These are phyloP conservation scores for Lachnellula occidentalis DNA, from an alignment of 2,329 filamentous ascomycete species.

Conservation along the genomic window DNA sequence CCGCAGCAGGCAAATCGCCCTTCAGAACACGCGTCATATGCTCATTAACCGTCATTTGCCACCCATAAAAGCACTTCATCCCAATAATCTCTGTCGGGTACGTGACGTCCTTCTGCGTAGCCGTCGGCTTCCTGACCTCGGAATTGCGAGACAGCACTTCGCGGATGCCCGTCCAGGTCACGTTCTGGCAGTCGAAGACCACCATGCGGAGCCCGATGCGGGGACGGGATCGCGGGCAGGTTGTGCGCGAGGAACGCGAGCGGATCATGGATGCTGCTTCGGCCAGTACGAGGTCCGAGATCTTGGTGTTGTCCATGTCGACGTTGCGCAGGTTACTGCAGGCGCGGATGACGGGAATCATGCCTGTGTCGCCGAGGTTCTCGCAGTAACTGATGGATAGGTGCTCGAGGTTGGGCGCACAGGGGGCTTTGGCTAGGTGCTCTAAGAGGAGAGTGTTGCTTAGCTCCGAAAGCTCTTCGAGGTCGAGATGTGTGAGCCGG, in stretches of 20 bases:
- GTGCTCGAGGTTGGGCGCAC: slow-evolving; percentile 66
- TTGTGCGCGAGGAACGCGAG: slow-evolving; percentile 45
- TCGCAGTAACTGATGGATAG: slow-evolving; percentile 90
- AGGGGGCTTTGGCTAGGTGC: slow-evolving; percentile 70
- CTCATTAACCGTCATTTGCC: slow-evolving; percentile 91
- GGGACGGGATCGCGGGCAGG: slow-evolving; percentile 21
- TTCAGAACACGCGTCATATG: slow-evolving; percentile 80
- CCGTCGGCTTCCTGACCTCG: slow-evolving; percentile 53
- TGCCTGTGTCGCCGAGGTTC: slow-evolving; percentile 72
- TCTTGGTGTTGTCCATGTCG: slow-evolving; percentile 89
- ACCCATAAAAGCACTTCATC: slow-evolving; percentile 91
- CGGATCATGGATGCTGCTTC: slow-evolving; percentile 81
- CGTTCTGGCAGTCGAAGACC: slow-evolving; percentile 85
- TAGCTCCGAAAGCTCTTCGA: slow-evolving; percentile 77
- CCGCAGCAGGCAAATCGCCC: slow-evolving; percentile 69
- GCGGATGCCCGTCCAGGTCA: slow-evolving; percentile 87
- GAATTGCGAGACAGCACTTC: slow-evolving; percentile 84
- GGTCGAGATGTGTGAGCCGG: slow-evolving; percentile 75
- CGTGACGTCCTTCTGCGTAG: slow-evolving; percentile 10
- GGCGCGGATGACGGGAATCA: slow-evolving; percentile 74
- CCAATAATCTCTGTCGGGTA: slow-evolving; percentile 76
- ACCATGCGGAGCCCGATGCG: slow-evolving; percentile 63
- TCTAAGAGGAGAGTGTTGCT: slow-evolving; percentile 69
- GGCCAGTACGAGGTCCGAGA: slow-evolving; percentile 78
- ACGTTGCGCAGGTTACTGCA: slow-evolving; percentile 65